Conservation (phyloP, 495 filamentous ascomycete genomes). For the Astrothelium subdiscretum region DNA sequence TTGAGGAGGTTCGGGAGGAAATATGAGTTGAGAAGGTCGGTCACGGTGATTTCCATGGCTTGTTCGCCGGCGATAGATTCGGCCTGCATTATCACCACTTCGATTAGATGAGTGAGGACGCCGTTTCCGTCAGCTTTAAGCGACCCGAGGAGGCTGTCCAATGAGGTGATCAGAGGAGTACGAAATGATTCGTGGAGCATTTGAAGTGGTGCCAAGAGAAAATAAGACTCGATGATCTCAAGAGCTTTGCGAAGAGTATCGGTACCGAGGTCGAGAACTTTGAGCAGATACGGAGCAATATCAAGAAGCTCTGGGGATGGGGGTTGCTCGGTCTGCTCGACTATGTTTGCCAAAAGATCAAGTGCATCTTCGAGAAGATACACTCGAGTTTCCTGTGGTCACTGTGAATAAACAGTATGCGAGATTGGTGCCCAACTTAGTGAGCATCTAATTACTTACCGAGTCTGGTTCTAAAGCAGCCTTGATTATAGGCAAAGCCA, state of each 20-base stretch:
- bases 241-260: constrained; percentile 58
- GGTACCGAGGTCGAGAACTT: constrained; percentile 58
- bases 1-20: constrained; percentile 56
- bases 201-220: constrained; percentile 62
- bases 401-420: constrained; percentile 11
- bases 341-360: constrained; percentile 72
- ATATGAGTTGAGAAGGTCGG: constrained; percentile 53
- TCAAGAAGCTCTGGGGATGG: constrained; percentile 53
- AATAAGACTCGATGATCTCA: constrained; percentile 66
- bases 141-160: constrained; percentile 47
- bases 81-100: constrained; percentile 59
- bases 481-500: constrained; percentile 67
- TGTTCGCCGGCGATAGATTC: constrained; percentile 55
- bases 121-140: constrained; percentile 56
- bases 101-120: constrained; percentile 52
- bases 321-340: constrained; percentile 56
- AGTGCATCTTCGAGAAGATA: constrained; percentile 88
- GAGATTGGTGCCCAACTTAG: neutral
- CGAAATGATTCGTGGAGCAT: constrained; percentile 57
- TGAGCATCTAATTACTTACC: constrained; percentile 23
- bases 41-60: constrained; percentile 50
- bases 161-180: constrained; percentile 40
- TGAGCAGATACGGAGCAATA: constrained; percentile 56
- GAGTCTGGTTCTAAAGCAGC: constrained; percentile 70
- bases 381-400: constrained; percentile 52